Evolutionary conservation across 148 eudicot species (phyloP), one percentile per base, ranked within the genome.

Genomic region (Selenicereus undatus): DNA sequence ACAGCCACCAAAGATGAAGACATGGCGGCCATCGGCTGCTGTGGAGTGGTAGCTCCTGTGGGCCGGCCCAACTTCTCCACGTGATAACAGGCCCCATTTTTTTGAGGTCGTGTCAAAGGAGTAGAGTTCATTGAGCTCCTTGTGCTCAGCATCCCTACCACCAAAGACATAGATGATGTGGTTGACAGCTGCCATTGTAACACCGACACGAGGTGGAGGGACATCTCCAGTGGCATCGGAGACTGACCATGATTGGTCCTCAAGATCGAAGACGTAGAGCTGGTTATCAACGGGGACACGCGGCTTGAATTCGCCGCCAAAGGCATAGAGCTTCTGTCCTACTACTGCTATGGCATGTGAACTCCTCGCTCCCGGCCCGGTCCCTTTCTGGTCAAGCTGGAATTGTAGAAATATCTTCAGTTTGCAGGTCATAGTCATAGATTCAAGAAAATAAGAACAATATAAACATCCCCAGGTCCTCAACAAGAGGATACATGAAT

Each of bases 151-250:
- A 62, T 95, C 97, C 73, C 99, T 89, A 58, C 99, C 99, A 50
- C 99, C 99, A 77, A 93, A 95, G 12, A 93, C 94, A 65, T 93
- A 95, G 45, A 95, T 89, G 79, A 85, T 86, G 42, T 81, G 90
- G 3, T 87, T 91, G 11, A 91, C 85, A 7, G 99, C 81, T 4
- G 92, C 91, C 99, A 95, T 95, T 14, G 93, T 85, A 82, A 95
- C 99, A 8, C 99, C 99, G 9, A 95, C 91, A 18, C 99, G 93
- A 8, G 99, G 97, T 0, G 97, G 99, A 45, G 99, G 99, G 74
- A 87, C 21, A 8, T 93, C 94, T 3, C 99, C 99, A 0, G 84
- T 83, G 45, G 86, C 91, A n/a, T 87, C 89, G 0, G 89, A 83
- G 48, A 90, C 84, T 0, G 93, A 93, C 99, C 97, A 95, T 75